A percentile compares a stretch with the other conserved stretches of the same genome.
Evolutionary conservation across 2,329 filamentous ascomycete genomes (phyloP).

Genomic region (Byssoonygena ceratinophila): DNA sequence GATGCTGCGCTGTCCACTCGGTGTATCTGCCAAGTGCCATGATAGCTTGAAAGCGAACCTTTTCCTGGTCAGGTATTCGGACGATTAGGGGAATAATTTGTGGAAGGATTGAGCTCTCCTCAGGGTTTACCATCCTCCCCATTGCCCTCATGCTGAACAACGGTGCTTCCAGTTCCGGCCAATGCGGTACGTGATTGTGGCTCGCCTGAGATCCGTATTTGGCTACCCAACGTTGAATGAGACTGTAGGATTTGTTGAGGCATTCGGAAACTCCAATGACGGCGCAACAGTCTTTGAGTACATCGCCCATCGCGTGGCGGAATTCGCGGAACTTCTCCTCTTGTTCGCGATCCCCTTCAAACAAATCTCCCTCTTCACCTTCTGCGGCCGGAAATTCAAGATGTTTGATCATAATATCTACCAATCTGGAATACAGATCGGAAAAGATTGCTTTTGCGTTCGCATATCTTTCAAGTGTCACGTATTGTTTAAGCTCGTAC

Average conservation of each 20-base stretch:
- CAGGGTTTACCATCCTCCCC: constrained; percentile 86
- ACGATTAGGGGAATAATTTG: constrained; percentile 89
- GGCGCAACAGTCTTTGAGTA: constrained; percentile 91
- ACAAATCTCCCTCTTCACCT: constrained; percentile 68
- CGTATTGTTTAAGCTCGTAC: constrained; percentile 96
- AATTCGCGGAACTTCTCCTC: constrained; percentile 97
- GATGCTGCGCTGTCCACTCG: constrained; percentile 91
- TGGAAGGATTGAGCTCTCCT: constrained; percentile 76
- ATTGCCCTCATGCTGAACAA: constrained; percentile 92
- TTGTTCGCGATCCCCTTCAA: constrained; percentile 87
- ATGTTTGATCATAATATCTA: constrained; percentile 86
- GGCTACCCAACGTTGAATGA: constrained; percentile 81
- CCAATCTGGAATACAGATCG: constrained; percentile 76
- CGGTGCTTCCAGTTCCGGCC: constrained; percentile 92
- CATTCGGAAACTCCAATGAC: constrained; percentile 91
- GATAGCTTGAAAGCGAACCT: constrained; percentile 95
- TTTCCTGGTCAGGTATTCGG: constrained; percentile 89
- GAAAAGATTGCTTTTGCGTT: constrained; percentile 65
- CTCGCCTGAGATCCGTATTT: constrained; percentile 68
- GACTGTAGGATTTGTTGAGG: constrained; percentile 71
- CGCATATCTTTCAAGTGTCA: constrained; percentile 81
- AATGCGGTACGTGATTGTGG: constrained; percentile 69
- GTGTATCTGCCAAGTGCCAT: constrained; percentile 96
- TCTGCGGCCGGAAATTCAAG: constrained; percentile 77
- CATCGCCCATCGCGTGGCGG: constrained; percentile 93